A percentile compares a stretch with the other conserved stretches of the same genome.
Conservation (phyloP, 441 rosid species). For the Adansonia madagascariensis region DNA sequence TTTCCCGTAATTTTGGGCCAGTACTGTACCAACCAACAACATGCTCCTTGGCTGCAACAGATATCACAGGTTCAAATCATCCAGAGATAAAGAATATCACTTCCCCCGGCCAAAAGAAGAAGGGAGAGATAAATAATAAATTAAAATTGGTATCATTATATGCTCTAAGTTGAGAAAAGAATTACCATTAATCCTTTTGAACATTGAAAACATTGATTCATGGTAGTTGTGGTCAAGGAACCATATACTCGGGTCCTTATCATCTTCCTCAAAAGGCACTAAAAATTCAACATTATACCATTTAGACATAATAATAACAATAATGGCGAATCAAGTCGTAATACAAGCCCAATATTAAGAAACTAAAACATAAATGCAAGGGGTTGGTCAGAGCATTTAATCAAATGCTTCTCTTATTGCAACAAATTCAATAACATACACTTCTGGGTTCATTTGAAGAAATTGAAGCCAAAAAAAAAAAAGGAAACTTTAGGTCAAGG, state of each 20-base stretch:
- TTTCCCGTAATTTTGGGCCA: slow-evolving; percentile 81
- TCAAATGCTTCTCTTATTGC: slow-evolving; percentile 1
- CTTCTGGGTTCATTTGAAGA: not conserved
- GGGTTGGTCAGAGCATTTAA: not conserved
- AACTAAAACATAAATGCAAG: not conserved
- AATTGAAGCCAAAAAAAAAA: not conserved
- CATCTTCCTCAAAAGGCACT: slow-evolving; percentile 95
- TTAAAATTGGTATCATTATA: not conserved
- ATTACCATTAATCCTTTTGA: slow-evolving; percentile 84
- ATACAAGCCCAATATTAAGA: not conserved
- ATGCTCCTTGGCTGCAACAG: slow-evolving; percentile 81
- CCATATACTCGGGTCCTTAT: slow-evolving; percentile 81
- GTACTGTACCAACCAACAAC: slow-evolving; percentile 96
- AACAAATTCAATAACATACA: not conserved
- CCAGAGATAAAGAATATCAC: not conserved
- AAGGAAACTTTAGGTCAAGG: not conserved
- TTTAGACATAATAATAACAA: not conserved
- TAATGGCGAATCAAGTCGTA: not conserved
- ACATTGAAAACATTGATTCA: slow-evolving; percentile 86
- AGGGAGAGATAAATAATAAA: not conserved
- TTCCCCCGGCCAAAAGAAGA: not conserved
- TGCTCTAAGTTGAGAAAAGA: not conserved
- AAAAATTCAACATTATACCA: slow-evolving; percentile 25
- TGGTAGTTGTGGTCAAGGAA: slow-evolving; percentile 90
- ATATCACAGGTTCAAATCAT: slow-evolving; percentile 11